Conservation (phyloP, 148 eudicot species). For the Cornus kousa region DNA sequence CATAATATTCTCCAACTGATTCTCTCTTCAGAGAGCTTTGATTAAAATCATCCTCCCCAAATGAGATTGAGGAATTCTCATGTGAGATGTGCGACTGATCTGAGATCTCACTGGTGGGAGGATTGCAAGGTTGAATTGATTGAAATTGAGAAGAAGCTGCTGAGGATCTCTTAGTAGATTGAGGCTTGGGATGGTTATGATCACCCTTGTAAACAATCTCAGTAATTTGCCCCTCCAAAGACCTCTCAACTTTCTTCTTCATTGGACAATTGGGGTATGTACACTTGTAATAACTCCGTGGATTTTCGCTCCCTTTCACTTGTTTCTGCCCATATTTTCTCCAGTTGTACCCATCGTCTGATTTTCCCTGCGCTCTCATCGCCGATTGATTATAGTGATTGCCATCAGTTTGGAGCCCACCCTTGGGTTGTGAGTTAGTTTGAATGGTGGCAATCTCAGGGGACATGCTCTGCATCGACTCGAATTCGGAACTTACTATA, state of each 20-base stretch:
- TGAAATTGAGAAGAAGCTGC: slow-evolving; percentile 21
- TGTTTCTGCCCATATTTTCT: slow-evolving; percentile 80
- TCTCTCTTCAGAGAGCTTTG: slow-evolving; percentile 43
- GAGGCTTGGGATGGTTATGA: slow-evolving; percentile 75
- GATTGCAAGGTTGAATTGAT: slow-evolving; percentile 24
- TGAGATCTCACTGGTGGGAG: slow-evolving; percentile 26
- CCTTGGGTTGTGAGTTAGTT: background rate
- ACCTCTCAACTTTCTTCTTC: slow-evolving; percentile 72
- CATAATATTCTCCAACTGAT: slow-evolving; percentile 48
- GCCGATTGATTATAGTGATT: slow-evolving; percentile 28
- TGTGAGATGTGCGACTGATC: slow-evolving; percentile 39
- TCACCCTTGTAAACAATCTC: slow-evolving; percentile 74
- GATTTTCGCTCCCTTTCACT: slow-evolving; percentile 81
- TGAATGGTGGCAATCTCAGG: background rate
- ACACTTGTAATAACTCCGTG: slow-evolving; percentile 79
- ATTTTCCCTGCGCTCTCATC: slow-evolving; percentile 28
- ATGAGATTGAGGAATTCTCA: slow-evolving; percentile 62
- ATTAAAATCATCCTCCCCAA: slow-evolving; percentile 58
- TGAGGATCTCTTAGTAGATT: slow-evolving; percentile 44
- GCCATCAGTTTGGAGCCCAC: slow-evolving; percentile 4
- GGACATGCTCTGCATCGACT: background rate
- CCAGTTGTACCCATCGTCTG: slow-evolving; percentile 76
- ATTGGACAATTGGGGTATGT: slow-evolving; percentile 57
- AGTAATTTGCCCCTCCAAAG: slow-evolving; percentile 64
- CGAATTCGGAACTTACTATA: slow-evolving; percentile 33